Conservation (phyloP, 345 rosid genomes). For the Turritis glabra region DNA sequence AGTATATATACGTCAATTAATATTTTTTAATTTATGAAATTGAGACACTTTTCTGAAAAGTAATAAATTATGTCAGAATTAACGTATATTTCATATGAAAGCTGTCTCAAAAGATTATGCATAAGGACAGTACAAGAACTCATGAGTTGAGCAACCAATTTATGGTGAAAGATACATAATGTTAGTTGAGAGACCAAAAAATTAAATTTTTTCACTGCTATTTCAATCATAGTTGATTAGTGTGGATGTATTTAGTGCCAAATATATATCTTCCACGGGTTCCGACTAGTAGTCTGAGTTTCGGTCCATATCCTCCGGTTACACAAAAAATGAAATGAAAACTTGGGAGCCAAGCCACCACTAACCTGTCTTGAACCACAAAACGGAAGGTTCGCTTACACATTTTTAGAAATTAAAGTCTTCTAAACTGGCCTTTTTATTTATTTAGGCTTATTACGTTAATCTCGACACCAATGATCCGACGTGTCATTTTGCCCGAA, state of each 20-base stretch:
- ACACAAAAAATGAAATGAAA: background rate
- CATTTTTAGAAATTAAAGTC: no score
- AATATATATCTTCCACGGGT: background rate
- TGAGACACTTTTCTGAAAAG: background rate
- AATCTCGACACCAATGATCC: background rate
- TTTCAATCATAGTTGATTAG: background rate
- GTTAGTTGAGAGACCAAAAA: background rate
- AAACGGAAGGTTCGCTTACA: background rate
- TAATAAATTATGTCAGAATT: no score
- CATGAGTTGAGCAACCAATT: background rate
- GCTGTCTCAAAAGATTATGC: background rate
- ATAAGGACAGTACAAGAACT: background rate
- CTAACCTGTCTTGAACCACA: background rate
- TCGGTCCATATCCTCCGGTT: background rate
- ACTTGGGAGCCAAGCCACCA: constrained; percentile 12
- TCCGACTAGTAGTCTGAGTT: background rate
- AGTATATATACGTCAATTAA: background rate
- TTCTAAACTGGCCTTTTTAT: no score
- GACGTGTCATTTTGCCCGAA: background rate
- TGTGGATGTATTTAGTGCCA: background rate
- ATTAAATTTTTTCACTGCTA: background rate
- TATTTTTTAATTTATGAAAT: background rate
- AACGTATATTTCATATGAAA: no score
- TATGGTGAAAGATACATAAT: background rate
- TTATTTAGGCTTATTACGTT: background rate